phyloP scores from a whole-genome alignment of 345 rosid genomes.

The Populus alba region DNA sequence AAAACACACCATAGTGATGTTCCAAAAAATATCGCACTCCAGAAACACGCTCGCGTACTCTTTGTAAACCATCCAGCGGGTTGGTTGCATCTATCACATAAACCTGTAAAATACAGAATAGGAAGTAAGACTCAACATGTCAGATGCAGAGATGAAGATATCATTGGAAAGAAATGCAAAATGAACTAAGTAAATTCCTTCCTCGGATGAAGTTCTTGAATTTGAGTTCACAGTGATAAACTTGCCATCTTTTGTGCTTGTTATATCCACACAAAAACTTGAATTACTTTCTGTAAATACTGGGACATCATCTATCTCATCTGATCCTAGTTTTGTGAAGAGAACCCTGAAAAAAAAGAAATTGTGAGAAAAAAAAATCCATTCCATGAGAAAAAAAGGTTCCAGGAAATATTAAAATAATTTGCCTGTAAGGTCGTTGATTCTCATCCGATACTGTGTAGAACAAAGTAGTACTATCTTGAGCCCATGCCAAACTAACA shows the following conservation, averaged over 20 bases:
- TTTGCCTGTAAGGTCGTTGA: conserved; percentile 75
- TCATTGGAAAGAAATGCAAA: conserved; percentile 11
- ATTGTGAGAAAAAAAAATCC: conserved; percentile 15
- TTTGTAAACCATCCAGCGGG: conserved; percentile 52
- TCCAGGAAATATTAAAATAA: conserved; percentile 6
- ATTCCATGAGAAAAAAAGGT: conserved; percentile 1
- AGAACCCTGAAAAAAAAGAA: conserved; percentile 50
- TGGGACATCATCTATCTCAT: conserved; percentile 32
- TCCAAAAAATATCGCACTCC: conserved; percentile 73
- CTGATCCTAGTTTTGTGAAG: conserved; percentile 51
- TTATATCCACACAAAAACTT: conserved; percentile 78
- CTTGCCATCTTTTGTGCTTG: conserved; percentile 94
- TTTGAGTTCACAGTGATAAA: conserved; percentile 91
- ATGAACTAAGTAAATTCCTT: conserved; percentile 51
- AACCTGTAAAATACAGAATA: conserved; percentile 47
- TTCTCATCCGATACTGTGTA: conserved; percentile 62
- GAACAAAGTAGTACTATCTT: conserved; percentile 64
- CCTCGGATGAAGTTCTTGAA: conserved; percentile 95
- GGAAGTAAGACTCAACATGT: conserved; percentile 21
- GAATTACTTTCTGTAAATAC: conserved; percentile 63
- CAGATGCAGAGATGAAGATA: background rate
- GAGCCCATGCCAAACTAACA: conserved; percentile 91
- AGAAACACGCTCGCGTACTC: conserved; percentile 53
- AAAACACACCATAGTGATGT: conserved; percentile 69
- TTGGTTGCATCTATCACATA: conserved; percentile 56